These are phyloP conservation scores for Isatis tinctoria DNA, from an alignment of 345 rosid species.

Conservation along the genomic window DNA sequence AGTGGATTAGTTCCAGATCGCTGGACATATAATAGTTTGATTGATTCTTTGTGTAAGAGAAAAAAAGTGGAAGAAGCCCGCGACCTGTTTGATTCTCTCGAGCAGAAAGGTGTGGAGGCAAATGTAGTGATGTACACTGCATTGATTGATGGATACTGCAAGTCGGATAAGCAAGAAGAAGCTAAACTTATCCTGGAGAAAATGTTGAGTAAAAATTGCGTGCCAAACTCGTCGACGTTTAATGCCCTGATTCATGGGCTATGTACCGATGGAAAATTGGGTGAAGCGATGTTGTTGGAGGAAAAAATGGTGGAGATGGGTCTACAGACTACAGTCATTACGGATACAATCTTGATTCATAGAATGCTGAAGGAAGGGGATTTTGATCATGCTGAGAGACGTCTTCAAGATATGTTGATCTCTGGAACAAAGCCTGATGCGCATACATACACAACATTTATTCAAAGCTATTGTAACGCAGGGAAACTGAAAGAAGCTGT, in stretches of 20 bases:
- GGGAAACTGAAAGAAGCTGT: constrained; percentile 74
- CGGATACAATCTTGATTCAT: constrained; percentile 70
- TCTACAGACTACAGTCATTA: constrained; percentile 49
- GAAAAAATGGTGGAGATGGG: constrained; percentile 53
- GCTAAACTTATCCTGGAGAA: constrained; percentile 52
- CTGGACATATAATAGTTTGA: constrained; percentile 62
- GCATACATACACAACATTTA: constrained; percentile 65
- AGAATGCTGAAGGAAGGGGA: constrained; percentile 58
- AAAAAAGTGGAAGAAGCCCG: constrained; percentile 68
- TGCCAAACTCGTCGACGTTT: constrained; percentile 61
- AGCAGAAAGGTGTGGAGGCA: constrained; percentile 56
- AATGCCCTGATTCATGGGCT: constrained; percentile 76
- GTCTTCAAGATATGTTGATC: constrained; percentile 51
- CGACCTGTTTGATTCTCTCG: constrained; percentile 60
- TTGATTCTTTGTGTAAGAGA: constrained; percentile 67
- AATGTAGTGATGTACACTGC: constrained; percentile 83
- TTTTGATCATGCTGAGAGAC: constrained; percentile 48
- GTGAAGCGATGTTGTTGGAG: constrained; percentile 45
- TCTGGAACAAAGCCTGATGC: constrained; percentile 64
- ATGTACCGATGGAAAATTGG: constrained; percentile 48
- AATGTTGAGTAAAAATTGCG: constrained; percentile 56
- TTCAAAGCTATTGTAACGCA: constrained; percentile 55
- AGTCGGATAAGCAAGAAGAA: constrained; percentile 49
- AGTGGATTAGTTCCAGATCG: constrained; percentile 63
- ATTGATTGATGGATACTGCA: constrained; percentile 81